Percentiles rank a stretch among this genome's conserved stretches.
Conservation (phyloP, 306 rosid species). For the Quercus cerris region DNA sequence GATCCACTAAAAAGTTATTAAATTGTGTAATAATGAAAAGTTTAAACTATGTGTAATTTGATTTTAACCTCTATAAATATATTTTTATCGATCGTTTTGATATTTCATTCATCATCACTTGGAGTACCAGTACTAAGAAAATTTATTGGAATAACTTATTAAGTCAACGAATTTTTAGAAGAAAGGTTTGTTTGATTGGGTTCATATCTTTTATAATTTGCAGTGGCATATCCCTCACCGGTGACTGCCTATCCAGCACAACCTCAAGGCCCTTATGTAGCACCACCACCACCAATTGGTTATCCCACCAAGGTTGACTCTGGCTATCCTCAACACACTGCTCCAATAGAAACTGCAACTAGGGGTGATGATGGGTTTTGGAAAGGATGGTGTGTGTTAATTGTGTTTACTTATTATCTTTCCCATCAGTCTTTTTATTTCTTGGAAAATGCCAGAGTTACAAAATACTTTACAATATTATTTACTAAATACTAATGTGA, state of each 20-base stretch:
- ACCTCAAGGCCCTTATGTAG: neutral
- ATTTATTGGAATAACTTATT: too few species aligned
- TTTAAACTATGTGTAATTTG: too few species aligned
- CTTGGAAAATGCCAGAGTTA: too few species aligned
- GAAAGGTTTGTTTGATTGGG: neutral
- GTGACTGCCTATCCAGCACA: neutral
- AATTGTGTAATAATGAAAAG: too few species aligned
- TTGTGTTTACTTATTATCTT: neutral
- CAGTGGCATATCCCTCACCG: neutral
- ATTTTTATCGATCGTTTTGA: too few species aligned
- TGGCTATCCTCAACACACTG: neutral
- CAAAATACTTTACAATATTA: too few species aligned
- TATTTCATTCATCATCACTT: too few species aligned
- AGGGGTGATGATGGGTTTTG: constrained; percentile 23
- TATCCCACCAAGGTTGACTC: constrained; percentile 11
- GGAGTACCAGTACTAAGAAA: too few species aligned
- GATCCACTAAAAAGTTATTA: too few species aligned
- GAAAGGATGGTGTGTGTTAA: constrained; percentile 20
- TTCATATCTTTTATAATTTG: neutral
- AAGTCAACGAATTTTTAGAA: neutral
- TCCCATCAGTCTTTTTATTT: neutral
- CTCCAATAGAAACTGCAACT: neutral
- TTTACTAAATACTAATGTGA: too few species aligned
- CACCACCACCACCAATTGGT: constrained; percentile 17
- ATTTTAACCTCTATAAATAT: too few species aligned